Conservation (phyloP, 805 yeast species). For the Millerozyma acaciae region DNA sequence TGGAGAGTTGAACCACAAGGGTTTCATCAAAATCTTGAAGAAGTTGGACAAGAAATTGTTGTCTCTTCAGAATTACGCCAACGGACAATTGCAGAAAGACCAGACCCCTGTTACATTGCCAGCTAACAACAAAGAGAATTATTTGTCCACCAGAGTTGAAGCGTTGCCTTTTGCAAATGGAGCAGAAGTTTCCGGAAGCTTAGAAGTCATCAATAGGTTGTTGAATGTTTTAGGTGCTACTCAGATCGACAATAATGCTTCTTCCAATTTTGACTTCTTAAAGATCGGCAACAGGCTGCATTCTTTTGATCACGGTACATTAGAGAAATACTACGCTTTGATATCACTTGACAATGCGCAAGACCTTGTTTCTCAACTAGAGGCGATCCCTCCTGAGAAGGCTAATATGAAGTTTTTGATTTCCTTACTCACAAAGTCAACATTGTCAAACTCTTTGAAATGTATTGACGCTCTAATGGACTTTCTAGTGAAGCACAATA, state of each 20-base stretch:
- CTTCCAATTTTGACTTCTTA: constrained; percentile 14
- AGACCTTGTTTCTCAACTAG: constrained; percentile 41
- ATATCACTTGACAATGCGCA: constrained; percentile 41
- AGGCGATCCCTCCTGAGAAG: constrained; percentile 33
- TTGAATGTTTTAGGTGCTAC: constrained; percentile 49
- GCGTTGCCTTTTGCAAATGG: constrained; percentile 80
- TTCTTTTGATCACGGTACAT: constrained; percentile 22
- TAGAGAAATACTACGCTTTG: constrained; percentile 18
- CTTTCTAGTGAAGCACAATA: constrained; percentile 43
- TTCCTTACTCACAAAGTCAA: constrained; percentile 61
- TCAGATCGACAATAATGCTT: constrained; percentile 9
- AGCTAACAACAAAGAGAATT: constrained; percentile 33
- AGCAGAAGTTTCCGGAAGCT: constrained; percentile 48
- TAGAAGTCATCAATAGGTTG: constrained; percentile 50
- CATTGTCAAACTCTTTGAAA: constrained; percentile 48
- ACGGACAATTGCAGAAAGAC: constrained; percentile 14
- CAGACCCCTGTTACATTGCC: constrained; percentile 18
- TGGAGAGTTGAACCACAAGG: constrained; percentile 88
- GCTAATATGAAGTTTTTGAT: constrained; percentile 55
- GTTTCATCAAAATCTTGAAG: constrained; percentile 82
- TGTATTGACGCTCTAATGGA: constrained; percentile 58
- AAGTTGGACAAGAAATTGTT: constrained; percentile 77
- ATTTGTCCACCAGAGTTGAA: constrained; percentile 60
- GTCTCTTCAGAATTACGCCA: constrained; percentile 19
- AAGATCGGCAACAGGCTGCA: constrained; percentile 21